Evolutionary conservation across 257 asterid species (phyloP), one percentile per base, ranked within the genome.

Genomic region (Echium plantagineum): DNA sequence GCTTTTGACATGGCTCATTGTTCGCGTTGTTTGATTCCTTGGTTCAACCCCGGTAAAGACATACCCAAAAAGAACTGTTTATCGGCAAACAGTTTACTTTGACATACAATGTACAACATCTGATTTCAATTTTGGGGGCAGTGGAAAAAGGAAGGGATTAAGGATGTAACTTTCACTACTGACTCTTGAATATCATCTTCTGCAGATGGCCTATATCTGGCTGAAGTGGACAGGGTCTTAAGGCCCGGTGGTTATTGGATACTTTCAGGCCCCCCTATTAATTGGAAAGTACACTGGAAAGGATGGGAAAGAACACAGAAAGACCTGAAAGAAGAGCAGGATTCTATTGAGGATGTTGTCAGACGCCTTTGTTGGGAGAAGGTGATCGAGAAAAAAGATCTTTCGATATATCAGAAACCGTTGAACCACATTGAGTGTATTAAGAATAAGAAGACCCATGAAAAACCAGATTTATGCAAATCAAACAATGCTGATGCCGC

Each of bases 1-100:
- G 90, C 96, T 18, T 91, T 91, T 19, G 98, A 91, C 62, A 79
- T 91, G 98, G 96, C 98, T 68, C 98, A 91, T 56, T 91, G 96
- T 59, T 91, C 98, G 5, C 93, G 98, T 9, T 91, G 98, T 75
- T 69, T 91, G 26, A 84, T 91, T 71, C 97, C 95, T 10, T 91
- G 98, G 98, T 42, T 17, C 63, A 47, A 74, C 9, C 69, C 63
- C 4, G 98, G 98, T 90, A 69, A 60, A 24, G 35, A 13, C 5
- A 38, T 46, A 17, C 26, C 18, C 17, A 19, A 13, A 47, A 46
- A 4, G 51, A 55, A 52, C 42, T 10, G 19, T 28, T 46, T 5
- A 46, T 21, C 2, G 18, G 13, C 10, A 31, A 31, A 31, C 38
- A 31, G 9, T 31, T 5, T 31, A 31, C 9, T 15, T n/a, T 24